These are phyloP conservation scores for Vaccinium myrtillus DNA, from an alignment of 148 eudicot genomes.

Conservation along the genomic window DNA sequence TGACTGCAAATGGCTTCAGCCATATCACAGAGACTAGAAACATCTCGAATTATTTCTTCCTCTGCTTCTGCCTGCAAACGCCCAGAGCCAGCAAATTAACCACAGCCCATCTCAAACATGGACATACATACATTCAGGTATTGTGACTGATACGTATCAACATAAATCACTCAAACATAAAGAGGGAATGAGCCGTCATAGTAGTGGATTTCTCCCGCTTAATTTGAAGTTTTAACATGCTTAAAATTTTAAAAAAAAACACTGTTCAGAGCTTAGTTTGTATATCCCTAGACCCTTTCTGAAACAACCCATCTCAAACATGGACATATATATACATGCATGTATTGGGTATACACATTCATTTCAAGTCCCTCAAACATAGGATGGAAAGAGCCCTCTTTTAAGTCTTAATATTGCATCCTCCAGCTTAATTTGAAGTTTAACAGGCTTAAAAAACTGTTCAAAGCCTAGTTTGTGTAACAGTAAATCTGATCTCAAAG, in stretches of 20 bases:
- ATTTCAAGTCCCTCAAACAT: background rate
- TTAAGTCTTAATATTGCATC: background rate
- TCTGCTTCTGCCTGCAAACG: conserved; percentile 57
- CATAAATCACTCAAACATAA: no score
- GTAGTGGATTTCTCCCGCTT: no score
- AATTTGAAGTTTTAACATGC: no score
- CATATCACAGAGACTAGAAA: conserved; percentile 57
- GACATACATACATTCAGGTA: background rate
- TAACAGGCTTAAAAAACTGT: background rate
- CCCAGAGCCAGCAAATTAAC: background rate
- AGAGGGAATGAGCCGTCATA: no score
- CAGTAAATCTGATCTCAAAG: background rate
- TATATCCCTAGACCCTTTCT: background rate
- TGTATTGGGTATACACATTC: background rate
- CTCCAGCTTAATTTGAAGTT: background rate
- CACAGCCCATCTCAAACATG: background rate
- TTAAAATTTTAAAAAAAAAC: no score
- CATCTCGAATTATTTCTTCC: conserved; percentile 47
- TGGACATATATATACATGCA: background rate
- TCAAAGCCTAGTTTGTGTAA: background rate
- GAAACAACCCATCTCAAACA: background rate
- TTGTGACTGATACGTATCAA: background rate
- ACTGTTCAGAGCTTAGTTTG: background rate
- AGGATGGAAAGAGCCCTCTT: background rate
- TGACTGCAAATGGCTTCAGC: conserved; percentile 55